Evolutionary conservation across 1,284 basidiomycete genomes (phyloP), one percentile per base, ranked within the genome.

Genomic region (Tremellales sp.): DNA sequence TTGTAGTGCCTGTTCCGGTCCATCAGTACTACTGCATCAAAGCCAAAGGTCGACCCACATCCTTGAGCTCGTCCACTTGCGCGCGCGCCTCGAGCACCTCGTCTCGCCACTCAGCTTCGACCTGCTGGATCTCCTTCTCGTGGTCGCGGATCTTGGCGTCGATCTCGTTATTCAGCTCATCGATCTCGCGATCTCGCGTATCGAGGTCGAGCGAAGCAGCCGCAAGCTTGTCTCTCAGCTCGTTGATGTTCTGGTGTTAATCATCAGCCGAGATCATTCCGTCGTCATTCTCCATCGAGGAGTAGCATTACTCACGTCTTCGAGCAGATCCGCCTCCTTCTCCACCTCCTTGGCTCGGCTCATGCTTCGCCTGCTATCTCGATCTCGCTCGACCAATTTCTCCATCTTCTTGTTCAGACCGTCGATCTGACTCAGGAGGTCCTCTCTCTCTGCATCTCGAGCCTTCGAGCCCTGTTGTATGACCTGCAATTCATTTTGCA

Each of bases 111-210:
- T 71, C 64, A 19, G 63, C 53, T 29, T 64, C 68, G 25, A 71
- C 66, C 40, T 71, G 63, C 32, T 63, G 50, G 21, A 72, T 58
- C 57, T 71, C 65, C 40, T 57, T 56, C 35, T 72, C 68, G 46
- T 71, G 65, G 33, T 69, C 70, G 34, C 56, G 53, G 24, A 70
- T 49, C 44, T 65, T 67, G 18, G 51, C 52, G 40, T 72, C 71
- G 5, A 74, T 56, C 53, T 74, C 72, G 31, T 60, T 58, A 47
- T 72, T 74, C 12, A 73, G 64, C 33, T 72, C 66, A 14, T 74
- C 66, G 24, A 73, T 65, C 45, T 72, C 71, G 33, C 66, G 60
- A 42, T 74, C 70, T n/a, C 68, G 61, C 25, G 57, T 54, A 32
- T 73, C 68, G 5, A 74, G 49, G 18, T 72, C 71, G n/a, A 74